Evolutionary conservation across 192 early-diverging fungal species (phyloP).

Genomic region (Backusella liffmaniae): DNA sequence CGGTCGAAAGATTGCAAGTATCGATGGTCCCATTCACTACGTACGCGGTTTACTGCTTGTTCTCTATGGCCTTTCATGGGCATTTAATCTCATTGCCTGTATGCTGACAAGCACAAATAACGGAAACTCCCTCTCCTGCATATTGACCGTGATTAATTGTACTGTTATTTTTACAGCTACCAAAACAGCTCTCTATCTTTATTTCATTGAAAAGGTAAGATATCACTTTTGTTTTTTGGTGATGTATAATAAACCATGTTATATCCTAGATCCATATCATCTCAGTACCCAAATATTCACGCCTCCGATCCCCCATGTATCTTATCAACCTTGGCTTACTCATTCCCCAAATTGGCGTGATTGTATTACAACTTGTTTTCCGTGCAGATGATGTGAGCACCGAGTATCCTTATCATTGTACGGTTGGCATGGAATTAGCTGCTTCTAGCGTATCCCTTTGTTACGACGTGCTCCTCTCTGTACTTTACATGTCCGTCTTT

Average conservation of each 20-base stretch:
- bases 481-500: constrained; percentile 11
- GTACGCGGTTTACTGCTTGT: constrained; percentile 37
- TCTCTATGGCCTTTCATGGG: constrained; percentile 43
- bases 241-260: too few relatives aligned
- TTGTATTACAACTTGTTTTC: constrained; percentile 30
- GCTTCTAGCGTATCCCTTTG: constrained; percentile 15
- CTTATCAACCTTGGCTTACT: constrained; percentile 38
- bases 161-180: constrained; percentile 38
- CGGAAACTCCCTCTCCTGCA: constrained; percentile 39
- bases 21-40: constrained; percentile 38
- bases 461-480: constrained; percentile 25
- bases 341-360: constrained; percentile 26
- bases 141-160: constrained; percentile 33
- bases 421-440: constrained; percentile 16
- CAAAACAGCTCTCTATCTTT: constrained; percentile 48
- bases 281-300: constrained; percentile 22
- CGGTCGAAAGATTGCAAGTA: constrained; percentile 44
- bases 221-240: too few relatives aligned
- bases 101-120: constrained; percentile 49
- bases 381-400: constrained; percentile 9
- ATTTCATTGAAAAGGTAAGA: constrained; percentile 45
- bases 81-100: constrained; percentile 40
- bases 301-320: constrained; percentile 39
- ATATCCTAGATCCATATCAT: constrained; percentile 18
- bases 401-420: constrained; percentile 31